These are phyloP conservation scores for Magnaporthiopsis incrustans DNA, from an alignment of 2,329 filamentous ascomycete genomes.

Conservation along the genomic window DNA sequence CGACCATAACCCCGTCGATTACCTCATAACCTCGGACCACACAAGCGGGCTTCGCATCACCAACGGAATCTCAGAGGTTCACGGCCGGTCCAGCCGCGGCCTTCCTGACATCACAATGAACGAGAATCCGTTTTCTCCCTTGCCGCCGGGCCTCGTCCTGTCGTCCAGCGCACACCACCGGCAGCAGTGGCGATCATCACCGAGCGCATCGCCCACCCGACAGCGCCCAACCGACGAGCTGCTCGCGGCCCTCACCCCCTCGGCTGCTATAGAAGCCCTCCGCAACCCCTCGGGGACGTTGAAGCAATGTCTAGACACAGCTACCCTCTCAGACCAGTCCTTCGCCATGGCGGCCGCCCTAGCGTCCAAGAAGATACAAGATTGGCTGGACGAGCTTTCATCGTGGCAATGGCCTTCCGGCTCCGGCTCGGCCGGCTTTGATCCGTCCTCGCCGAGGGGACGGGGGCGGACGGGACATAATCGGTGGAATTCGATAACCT, in stretches of 20 bases:
- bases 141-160: slow-evolving; percentile 27
- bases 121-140: slow-evolving; percentile 26
- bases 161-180: slow-evolving; percentile 32
- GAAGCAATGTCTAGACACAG: slow-evolving; percentile 51
- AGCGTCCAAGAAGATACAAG: slow-evolving; percentile 61
- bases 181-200: slow-evolving; percentile 26
- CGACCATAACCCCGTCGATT: background rate
- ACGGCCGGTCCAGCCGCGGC: background rate
- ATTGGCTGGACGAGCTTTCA: slow-evolving; percentile 67
- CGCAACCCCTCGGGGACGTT: slow-evolving; percentile 43
- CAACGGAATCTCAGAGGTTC: background rate
- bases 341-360: slow-evolving; percentile 64
- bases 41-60: background rate
- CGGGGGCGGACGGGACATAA: slow-evolving; percentile 25
- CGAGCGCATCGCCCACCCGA: slow-evolving; percentile 37
- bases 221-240: slow-evolving; percentile 46
- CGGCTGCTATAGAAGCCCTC: slow-evolving; percentile 53
- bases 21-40: background rate
- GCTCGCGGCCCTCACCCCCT: slow-evolving; percentile 52
- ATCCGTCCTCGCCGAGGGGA: slow-evolving; percentile 34
- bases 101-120: slow-evolving; percentile 20
- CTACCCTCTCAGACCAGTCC: slow-evolving; percentile 58
- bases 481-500: background rate
- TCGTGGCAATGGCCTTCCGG: slow-evolving; percentile 48
- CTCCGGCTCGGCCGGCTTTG: slow-evolving; percentile 45